A percentile compares a stretch with the other conserved stretches of the same genome.
Conservation (phyloP, 1,139 yeast species). For the Hyphopichia khmerensis region DNA sequence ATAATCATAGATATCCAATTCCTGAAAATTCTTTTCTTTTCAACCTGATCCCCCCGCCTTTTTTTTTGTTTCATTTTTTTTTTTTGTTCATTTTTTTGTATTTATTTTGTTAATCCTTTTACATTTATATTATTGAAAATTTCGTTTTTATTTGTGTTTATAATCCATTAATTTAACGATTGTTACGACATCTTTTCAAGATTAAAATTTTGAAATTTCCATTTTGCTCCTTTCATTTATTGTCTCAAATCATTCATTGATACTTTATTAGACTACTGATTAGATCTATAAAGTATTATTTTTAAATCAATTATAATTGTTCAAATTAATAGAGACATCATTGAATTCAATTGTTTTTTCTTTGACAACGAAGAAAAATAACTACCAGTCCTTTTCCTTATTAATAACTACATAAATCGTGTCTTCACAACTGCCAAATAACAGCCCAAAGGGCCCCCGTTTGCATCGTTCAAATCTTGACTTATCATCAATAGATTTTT, state of each 20-base stretch:
- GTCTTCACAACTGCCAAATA: constrained; percentile 1
- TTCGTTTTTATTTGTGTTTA: background rate
- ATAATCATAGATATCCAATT: no score
- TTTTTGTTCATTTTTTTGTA: background rate
- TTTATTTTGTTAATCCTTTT: background rate
- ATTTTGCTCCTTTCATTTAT: no score
- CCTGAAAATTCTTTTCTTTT: no score
- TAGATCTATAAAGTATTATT: constrained; percentile 23
- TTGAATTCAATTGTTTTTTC: no score
- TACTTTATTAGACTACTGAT: constrained; percentile 27
- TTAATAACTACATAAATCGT: constrained; percentile 3
- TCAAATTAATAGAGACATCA: no score
- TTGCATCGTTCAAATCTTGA: constrained; percentile 1
- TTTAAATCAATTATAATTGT: no score
- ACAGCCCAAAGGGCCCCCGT: constrained; percentile 22
- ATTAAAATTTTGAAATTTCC: no score
- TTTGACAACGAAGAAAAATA: no score
- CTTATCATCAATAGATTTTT: background rate
- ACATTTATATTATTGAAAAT: background rate
- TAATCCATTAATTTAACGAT: background rate
- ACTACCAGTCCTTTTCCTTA: background rate
- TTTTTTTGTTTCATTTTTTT: no score
- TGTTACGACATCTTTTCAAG: background rate
- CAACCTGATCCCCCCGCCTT: no score
- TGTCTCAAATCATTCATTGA: background rate